phyloP scores from a whole-genome alignment of 371 early-diverging fungal species.

The Mucor ambiguus region DNA sequence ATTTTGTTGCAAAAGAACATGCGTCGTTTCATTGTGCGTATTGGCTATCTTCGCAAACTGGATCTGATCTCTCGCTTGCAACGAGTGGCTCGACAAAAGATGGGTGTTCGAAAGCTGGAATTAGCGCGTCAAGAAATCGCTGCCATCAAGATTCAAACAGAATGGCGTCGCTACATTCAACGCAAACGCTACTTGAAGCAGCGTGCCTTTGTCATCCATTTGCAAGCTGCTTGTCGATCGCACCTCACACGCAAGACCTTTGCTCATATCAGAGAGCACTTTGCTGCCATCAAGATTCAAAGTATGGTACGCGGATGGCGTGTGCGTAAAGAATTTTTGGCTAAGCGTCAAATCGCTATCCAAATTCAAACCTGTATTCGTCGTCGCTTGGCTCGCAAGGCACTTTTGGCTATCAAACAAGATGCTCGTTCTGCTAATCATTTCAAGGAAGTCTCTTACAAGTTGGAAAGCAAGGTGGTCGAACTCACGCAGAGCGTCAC shows the following conservation, averaged over 20 bases:
- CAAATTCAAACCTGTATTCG: constrained; percentile 83
- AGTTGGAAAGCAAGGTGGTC: constrained; percentile 94
- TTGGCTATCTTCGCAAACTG: constrained; percentile 66
- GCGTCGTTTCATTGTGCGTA: constrained; percentile 73
- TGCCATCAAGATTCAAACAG: constrained; percentile 76
- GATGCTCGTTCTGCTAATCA: constrained; percentile 91
- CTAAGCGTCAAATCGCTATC: constrained; percentile 56
- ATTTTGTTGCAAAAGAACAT: constrained; percentile 90
- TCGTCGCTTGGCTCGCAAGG: constrained; percentile 66
- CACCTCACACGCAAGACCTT: constrained; percentile 58
- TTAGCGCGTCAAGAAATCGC: constrained; percentile 70
- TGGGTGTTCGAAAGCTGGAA: constrained; percentile 59
- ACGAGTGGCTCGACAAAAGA: constrained; percentile 61
- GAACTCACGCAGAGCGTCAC: constrained; percentile 88
- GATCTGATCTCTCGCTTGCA: constrained; percentile 62
- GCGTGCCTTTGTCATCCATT: constrained; percentile 32
- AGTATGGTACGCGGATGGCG: constrained; percentile 61
- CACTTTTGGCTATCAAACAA: constrained; percentile 65
- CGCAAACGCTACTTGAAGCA: constrained; percentile 52
- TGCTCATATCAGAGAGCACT: constrained; percentile 55
- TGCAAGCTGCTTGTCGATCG: constrained; percentile 59
- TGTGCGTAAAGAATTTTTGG: constrained; percentile 62
- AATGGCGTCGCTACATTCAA: constrained; percentile 69
- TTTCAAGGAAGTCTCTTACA: constrained; percentile 88
- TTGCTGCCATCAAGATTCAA: constrained; percentile 83